A percentile compares a stretch with the other conserved stretches of the same genome.
phyloP scores from a whole-genome alignment of 257 asterid species.

The Knoxia roxburghii region DNA sequence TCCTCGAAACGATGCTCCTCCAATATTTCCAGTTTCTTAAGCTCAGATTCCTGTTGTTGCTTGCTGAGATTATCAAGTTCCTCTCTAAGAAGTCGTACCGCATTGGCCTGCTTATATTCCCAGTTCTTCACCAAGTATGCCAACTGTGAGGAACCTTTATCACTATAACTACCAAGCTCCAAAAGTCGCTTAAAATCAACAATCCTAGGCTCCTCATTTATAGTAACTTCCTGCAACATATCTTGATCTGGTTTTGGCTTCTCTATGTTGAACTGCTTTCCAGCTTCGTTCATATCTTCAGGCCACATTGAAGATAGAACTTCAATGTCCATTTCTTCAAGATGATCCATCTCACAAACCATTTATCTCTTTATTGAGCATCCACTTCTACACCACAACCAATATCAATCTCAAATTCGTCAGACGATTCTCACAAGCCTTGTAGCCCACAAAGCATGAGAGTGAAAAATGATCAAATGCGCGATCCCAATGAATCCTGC shows the following conservation, averaged over 20 bases:
- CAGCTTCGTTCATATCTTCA: constrained; percentile 75
- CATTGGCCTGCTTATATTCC: constrained; percentile 78
- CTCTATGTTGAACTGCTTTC: constrained; percentile 76
- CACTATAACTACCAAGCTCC: constrained; percentile 74
- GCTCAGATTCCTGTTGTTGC: constrained; percentile 80
- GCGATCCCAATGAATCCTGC: neutral
- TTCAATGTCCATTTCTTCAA: constrained; percentile 72
- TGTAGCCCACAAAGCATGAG: neutral
- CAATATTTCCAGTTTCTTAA: constrained; percentile 79
- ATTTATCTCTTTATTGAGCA: constrained; percentile 10
- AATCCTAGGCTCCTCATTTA: constrained; percentile 58
- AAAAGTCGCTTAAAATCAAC: constrained; percentile 68
- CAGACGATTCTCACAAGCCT: neutral
- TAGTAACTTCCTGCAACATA: constrained; percentile 70
- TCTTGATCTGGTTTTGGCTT: constrained; percentile 70
- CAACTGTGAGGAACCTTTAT: constrained; percentile 76
- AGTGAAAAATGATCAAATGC: neutral
- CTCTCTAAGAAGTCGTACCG: constrained; percentile 69
- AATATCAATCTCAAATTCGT: neutral
- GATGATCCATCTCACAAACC: constrained; percentile 63
- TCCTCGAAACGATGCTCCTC: constrained; percentile 77
- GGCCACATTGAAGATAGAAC: constrained; percentile 97
- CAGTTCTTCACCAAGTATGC: constrained; percentile 74
- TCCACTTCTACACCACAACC: neutral
- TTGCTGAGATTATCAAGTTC: constrained; percentile 78